Percentiles rank a stretch among this genome's conserved stretches.
Conservation (phyloP, 495 filamentous ascomycete species). For the Penicillium flavigenum region DNA sequence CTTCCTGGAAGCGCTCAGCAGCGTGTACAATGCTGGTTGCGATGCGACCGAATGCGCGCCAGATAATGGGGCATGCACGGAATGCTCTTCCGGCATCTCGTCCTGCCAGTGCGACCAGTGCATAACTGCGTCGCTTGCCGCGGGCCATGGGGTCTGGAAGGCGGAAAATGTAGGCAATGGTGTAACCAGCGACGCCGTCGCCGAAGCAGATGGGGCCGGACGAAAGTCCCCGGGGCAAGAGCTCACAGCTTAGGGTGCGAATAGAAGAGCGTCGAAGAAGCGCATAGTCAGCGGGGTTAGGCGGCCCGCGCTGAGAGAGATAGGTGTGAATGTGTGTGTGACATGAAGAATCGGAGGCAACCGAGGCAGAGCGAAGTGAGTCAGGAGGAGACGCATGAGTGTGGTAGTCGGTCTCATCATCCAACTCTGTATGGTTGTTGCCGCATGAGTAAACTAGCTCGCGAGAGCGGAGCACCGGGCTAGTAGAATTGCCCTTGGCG, state of each 20-base stretch:
- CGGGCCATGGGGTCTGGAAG: conserved; percentile 85
- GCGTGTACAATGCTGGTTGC: conserved; percentile 70
- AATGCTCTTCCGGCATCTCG: conserved; percentile 72
- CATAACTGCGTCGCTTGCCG: conserved; percentile 81
- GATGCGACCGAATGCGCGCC: conserved; percentile 71
- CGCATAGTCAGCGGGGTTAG: conserved; percentile 74
- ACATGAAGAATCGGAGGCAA: conserved; percentile 47
- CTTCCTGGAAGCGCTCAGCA: conserved; percentile 54
- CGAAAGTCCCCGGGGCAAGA: conserved; percentile 71
- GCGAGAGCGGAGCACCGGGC: conserved; percentile 57
- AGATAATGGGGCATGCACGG: conserved; percentile 71
- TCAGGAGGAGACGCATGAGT: conserved; percentile 43
- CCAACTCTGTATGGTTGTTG: conserved; percentile 40
- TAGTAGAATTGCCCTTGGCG: conserved; percentile 51
- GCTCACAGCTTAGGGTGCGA: conserved; percentile 82
- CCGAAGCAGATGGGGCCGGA: conserved; percentile 86
- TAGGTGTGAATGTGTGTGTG: conserved; percentile 86
- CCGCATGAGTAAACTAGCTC: conserved; percentile 50
- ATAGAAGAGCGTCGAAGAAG: conserved; percentile 82
- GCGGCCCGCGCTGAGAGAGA: conserved; percentile 77
- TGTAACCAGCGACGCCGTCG: conserved; percentile 78
- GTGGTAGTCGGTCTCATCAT: conserved; percentile 42
- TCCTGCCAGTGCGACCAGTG: conserved; percentile 74
- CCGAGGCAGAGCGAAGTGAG: conserved; percentile 46
- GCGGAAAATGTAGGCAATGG: conserved; percentile 89